Percentiles rank a stretch among this genome's conserved stretches.
Evolutionary conservation across 495 filamentous ascomycete species (phyloP).

Genomic region (Umbilicaria muhlenbergii): DNA sequence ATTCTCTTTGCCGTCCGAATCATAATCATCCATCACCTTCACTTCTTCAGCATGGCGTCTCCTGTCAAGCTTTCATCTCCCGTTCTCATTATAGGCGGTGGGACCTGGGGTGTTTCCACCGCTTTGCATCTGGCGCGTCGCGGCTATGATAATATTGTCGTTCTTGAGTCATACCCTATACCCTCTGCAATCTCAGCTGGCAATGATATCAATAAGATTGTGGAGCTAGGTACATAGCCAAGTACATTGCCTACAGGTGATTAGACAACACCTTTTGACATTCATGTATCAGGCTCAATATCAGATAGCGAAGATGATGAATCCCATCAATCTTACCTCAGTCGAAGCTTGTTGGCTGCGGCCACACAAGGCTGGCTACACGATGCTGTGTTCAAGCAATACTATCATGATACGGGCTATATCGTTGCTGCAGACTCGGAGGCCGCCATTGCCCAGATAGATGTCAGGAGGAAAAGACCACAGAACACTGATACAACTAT

Average conservation of each 20-base stretch:
- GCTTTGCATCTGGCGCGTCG: conserved; percentile 34
- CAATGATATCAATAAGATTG: conserved; percentile 42
- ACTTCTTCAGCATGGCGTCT: too few relatives aligned
- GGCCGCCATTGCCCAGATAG: conserved; percentile 21
- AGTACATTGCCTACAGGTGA: not conserved
- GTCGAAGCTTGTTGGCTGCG: conserved; percentile 21
- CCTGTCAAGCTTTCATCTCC: too few relatives aligned
- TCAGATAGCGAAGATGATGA: conserved; percentile 9
- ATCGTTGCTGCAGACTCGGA: conserved; percentile 27
- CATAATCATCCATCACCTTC: too few relatives aligned
- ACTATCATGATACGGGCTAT: conserved; percentile 30
- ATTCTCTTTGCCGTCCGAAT: too few relatives aligned
- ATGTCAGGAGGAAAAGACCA: conserved; percentile 19
- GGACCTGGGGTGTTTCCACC: conserved; percentile 36
- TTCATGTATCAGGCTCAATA: not conserved
- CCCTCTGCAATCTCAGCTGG: conserved; percentile 34
- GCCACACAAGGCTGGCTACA: conserved; percentile 29
- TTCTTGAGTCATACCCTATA: conserved; percentile 26
- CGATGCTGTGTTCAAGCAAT: conserved; percentile 30
- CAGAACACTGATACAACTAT: conserved; percentile 13
- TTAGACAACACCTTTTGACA: not conserved
- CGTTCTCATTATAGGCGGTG: conserved; percentile 27
- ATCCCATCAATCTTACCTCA: conserved; percentile 18
- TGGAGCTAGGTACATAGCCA: conserved; percentile 28
- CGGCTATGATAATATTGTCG: conserved; percentile 30